phyloP scores from a whole-genome alignment of 192 early-diverging fungal species.

The Spizellomyces sp. region DNA sequence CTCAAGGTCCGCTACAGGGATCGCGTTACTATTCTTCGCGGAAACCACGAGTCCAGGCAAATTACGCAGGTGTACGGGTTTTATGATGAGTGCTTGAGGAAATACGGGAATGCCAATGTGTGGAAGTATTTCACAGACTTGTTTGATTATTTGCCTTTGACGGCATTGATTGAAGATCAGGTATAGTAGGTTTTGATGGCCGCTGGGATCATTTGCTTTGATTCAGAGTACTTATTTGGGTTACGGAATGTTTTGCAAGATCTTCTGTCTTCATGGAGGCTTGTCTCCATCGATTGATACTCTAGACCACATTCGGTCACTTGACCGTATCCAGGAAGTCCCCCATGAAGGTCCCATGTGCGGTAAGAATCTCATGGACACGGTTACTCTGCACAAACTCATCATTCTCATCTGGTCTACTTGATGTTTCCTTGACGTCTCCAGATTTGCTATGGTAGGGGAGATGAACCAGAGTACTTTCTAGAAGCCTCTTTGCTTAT shows the following conservation, averaged over 20 bases:
- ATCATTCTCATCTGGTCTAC: background rate
- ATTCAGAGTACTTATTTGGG: no score
- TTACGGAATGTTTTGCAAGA: slow-evolving; percentile 38
- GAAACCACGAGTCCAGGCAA: slow-evolving; percentile 92
- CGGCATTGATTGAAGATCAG: slow-evolving; percentile 90
- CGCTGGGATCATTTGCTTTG: background rate
- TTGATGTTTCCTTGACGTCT: background rate
- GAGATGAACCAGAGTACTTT: background rate
- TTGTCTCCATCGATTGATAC: slow-evolving; percentile 91
- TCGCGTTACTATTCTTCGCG: slow-evolving; percentile 89
- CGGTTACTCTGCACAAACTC: background rate
- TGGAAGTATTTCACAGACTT: slow-evolving; percentile 98
- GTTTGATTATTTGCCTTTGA: slow-evolving; percentile 94
- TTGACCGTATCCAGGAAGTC: slow-evolving; percentile 97
- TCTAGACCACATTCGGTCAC: slow-evolving; percentile 89
- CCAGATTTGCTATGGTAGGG: slow-evolving; percentile 3
- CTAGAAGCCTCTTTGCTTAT: background rate
- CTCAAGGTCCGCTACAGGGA: slow-evolving; percentile 95
- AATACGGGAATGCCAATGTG: slow-evolving; percentile 94
- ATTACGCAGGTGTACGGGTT: slow-evolving; percentile 99
- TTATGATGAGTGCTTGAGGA: slow-evolving; percentile 95
- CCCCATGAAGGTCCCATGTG: slow-evolving; percentile 99
- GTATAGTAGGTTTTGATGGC: slow-evolving; percentile 24
- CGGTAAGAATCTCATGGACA: slow-evolving; percentile 35
- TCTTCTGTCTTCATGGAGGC: slow-evolving; percentile 96